Base-by-base conservation (phyloP, 1,284 basidiomycete species). In the Anthracocystis setariae region DNA sequence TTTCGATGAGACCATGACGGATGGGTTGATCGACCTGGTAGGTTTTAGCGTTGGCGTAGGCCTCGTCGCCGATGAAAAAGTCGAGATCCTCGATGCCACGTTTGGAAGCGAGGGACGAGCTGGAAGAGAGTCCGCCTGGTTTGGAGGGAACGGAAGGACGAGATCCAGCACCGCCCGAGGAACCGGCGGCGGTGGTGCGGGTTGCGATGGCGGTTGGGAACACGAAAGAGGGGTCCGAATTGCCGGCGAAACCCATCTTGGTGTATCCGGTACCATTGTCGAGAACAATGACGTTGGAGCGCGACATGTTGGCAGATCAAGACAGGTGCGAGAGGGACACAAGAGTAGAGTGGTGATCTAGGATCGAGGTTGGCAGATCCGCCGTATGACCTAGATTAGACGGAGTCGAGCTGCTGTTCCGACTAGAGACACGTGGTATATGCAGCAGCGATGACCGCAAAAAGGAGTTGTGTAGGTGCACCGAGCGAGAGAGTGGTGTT, bases 21-120 rank as follows among this genome's bases (percentile, higher is more conserved):
- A 98, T 98, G 21, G 96, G 96, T 84, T 98, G 97, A 84, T 95
- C 91, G 17, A 98, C 89, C 39, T 92, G 90, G 85, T 98, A 99
- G 39, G 81, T 82, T 86, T 94, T 97, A 39, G 91, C 89, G 82
- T 98, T 97, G 27, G 92, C 92, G 25, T 98, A 87, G 1, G 96
- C 96, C 84, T 98, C 95, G 84, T 98, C 93, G 63, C 96, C 96
- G 85, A 99, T 99, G 87, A 91, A 97, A 86, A 98, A 99, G 86
- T 99, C 96, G 73, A 98, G 90, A 84, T 99, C 96, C 84, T 99
- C 96, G 45, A 98, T 92, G 10, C 96, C 96, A 67, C 96, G 90
- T 85, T 98, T 98, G 61, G 92, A 92, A 5, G 96, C 95, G 54
- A 67, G 89, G 84, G 70, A 78, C 15, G 76, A 73, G 42, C 71